A percentile compares a stretch with the other conserved stretches of the same genome.
Evolutionary conservation across 1,284 basidiomycete species (phyloP).

Genomic region (Boletus albobrunnescens): DNA sequence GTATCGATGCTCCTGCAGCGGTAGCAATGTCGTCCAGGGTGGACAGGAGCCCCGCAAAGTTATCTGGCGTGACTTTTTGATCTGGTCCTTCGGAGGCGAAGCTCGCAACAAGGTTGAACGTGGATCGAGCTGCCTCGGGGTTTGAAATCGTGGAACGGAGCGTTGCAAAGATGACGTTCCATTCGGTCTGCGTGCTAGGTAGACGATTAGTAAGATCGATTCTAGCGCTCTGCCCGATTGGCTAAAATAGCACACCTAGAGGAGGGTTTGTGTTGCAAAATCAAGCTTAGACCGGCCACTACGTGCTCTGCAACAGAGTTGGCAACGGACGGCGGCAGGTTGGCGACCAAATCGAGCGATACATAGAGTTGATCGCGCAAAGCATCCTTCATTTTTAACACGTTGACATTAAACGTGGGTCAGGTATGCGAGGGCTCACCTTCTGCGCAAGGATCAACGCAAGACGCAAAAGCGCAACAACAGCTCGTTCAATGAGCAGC

Average conservation of each 20-base stretch:
- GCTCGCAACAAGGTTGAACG: slow-evolving; percentile 71
- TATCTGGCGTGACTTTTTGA: slow-evolving; percentile 69
- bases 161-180: slow-evolving; percentile 91
- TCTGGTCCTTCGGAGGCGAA: slow-evolving; percentile 58
- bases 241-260: slow-evolving; percentile 48
- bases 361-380: slow-evolving; percentile 91
- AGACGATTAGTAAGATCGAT: slow-evolving; percentile 5
- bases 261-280: slow-evolving; percentile 76
- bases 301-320: slow-evolving; percentile 89
- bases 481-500: slow-evolving; percentile 91
- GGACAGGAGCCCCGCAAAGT: slow-evolving; percentile 76
- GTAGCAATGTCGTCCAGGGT: slow-evolving; percentile 87
- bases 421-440: slow-evolving; percentile 41
- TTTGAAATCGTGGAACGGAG: slow-evolving; percentile 83
- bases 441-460: slow-evolving; percentile 76
- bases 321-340: slow-evolving; percentile 74
- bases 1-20: slow-evolving; percentile 59
- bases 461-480: slow-evolving; percentile 82
- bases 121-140: slow-evolving; percentile 82
- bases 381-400: slow-evolving; percentile 44
- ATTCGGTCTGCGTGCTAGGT: slow-evolving; percentile 84
- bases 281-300: slow-evolving; percentile 75
- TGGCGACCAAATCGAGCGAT: slow-evolving; percentile 85
- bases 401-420: slow-evolving; percentile 1
- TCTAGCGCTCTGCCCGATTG: not conserved